These are phyloP conservation scores for Lentinula raphanica DNA, from an alignment of 768 basidiomycete species.

Conservation along the genomic window DNA sequence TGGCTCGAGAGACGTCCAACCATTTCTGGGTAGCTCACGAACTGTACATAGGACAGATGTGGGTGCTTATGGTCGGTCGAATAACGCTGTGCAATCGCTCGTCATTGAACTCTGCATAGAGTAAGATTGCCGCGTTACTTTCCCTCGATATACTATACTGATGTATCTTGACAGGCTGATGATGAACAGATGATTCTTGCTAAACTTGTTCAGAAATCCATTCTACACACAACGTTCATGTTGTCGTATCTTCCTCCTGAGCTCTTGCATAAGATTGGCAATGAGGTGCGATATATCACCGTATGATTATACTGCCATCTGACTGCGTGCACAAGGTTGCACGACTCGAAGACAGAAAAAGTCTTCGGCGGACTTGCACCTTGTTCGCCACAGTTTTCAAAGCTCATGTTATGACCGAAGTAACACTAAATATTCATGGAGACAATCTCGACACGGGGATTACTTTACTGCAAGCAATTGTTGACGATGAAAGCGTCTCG, in stretches of 20 bases:
- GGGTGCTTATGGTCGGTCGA: too few relatives aligned
- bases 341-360: slow-evolving; percentile 3
- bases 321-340: not conserved
- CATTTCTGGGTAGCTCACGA: too few relatives aligned
- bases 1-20: not conserved
- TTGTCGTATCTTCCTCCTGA: not conserved
- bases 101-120: too few relatives aligned
- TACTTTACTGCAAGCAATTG: not conserved
- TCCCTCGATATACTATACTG: too few relatives aligned
- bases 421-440: not conserved
- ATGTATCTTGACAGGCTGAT: not conserved
- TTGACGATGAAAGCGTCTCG: not conserved
- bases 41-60: too few relatives aligned
- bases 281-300: not conserved
- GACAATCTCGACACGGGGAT: not conserved
- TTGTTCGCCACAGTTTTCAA: not conserved
- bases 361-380: not conserved
- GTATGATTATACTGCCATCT: not conserved
- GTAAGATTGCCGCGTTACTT: too few relatives aligned
- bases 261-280: not conserved
- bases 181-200: not conserved
- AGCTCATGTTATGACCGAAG: not conserved
- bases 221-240: not conserved
- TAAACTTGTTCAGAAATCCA: not conserved
- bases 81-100: too few relatives aligned